These are phyloP conservation scores for Heracleum sosnowskyi DNA, from an alignment of 129 eudicot species.

Conservation along the genomic window DNA sequence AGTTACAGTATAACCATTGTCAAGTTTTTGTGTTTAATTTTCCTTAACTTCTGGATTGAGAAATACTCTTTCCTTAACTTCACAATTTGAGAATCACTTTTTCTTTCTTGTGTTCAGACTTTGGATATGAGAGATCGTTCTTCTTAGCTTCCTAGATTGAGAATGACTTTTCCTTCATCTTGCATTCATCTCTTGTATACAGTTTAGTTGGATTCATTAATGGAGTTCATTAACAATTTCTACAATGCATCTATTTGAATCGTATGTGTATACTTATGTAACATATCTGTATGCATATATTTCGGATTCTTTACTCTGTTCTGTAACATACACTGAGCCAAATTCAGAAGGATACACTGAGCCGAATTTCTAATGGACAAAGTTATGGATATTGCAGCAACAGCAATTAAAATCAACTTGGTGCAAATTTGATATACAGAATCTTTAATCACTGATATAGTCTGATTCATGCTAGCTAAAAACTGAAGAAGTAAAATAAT, in stretches of 20 bases:
- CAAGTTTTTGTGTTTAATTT: neutral
- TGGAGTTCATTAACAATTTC: neutral
- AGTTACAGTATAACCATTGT: neutral
- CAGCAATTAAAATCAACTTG: neutral
- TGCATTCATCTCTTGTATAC: neutral
- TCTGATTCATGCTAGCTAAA: neutral
- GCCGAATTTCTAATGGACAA: neutral
- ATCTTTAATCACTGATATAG: neutral
- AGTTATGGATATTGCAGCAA: neutral
- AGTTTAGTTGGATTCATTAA: too few species aligned
- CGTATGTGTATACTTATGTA: neutral
- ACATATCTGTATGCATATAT: neutral
- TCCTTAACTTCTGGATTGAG: too few species aligned
- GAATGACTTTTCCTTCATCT: neutral
- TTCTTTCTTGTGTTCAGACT: too few species aligned
- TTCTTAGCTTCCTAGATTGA: neutral
- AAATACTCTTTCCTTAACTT: too few species aligned
- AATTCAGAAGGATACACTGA: neutral
- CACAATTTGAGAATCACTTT: too few species aligned
- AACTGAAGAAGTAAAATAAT: neutral
- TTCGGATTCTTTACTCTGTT: neutral
- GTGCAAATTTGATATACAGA: neutral
- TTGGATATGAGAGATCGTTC: neutral
- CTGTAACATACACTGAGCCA: neutral
- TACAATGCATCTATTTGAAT: neutral